Conservation (phyloP, 1,284 basidiomycete genomes). For the Moesziomyces sp. region DNA sequence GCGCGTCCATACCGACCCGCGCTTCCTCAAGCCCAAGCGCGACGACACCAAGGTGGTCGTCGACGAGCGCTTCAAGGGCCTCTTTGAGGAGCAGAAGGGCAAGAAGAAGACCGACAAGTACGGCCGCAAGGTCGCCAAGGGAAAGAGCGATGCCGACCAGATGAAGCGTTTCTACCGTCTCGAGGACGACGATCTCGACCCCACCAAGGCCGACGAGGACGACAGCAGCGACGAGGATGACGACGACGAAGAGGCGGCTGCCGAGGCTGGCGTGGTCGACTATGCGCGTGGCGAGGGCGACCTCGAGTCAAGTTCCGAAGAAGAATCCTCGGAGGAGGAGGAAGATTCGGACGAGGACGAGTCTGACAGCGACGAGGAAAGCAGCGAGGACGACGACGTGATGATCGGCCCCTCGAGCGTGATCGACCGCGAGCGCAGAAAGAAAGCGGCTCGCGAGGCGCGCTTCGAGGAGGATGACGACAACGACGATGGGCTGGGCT, state of each 20-base stretch:
- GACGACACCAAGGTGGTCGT: slow-evolving; percentile 84
- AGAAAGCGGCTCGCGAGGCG: slow-evolving; percentile 17
- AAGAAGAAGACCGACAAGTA: slow-evolving; percentile 84
- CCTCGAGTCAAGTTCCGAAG: slow-evolving; percentile 58
- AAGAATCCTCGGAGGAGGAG: slow-evolving; percentile 43
- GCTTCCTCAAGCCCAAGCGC: slow-evolving; percentile 86
- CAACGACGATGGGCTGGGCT: slow-evolving; percentile 45
- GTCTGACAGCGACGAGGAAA: slow-evolving; percentile 73
- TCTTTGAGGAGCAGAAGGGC: slow-evolving; percentile 42
- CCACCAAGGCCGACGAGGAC: slow-evolving; percentile 64
- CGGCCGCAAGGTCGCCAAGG: slow-evolving; percentile 75
- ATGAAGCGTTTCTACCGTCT: slow-evolving; percentile 60
- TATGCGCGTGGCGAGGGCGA: slow-evolving; percentile 81
- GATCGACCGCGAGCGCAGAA: slow-evolving; percentile 38
- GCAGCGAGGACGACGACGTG: slow-evolving; percentile 53
- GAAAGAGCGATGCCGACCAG: slow-evolving; percentile 47
- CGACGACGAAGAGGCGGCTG: slow-evolving; percentile 13
- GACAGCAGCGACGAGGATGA: slow-evolving; percentile 36
- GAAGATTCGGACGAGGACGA: slow-evolving; percentile 38
- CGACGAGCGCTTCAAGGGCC: slow-evolving; percentile 88
- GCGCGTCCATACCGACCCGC: slow-evolving; percentile 87
- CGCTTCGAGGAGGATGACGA: slow-evolving; percentile 42
- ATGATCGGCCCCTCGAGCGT: slow-evolving; percentile 52
- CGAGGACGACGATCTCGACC: slow-evolving; percentile 69
- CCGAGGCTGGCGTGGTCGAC: slow-evolving; percentile 72